A percentile compares a stretch with the other conserved stretches of the same genome.
Evolutionary conservation across 1,284 basidiomycete genomes (phyloP).

Genomic region (Ceratobasidium theobromae): DNA sequence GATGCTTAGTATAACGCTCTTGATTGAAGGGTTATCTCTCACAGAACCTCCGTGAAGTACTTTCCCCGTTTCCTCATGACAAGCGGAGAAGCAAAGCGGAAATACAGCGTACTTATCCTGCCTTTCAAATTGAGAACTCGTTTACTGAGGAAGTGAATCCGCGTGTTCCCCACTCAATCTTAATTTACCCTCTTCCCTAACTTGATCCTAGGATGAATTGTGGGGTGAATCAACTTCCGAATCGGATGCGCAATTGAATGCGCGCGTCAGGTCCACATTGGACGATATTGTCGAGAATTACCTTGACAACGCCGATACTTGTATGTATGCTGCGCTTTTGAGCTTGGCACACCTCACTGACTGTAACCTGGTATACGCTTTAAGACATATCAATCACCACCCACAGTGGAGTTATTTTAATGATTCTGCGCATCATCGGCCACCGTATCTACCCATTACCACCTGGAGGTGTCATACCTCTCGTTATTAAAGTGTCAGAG

Average conservation of each 20-base stretch:
- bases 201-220: conserved; percentile 48
- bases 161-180: neutral
- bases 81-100: conserved; percentile 58
- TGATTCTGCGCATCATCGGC: conserved; percentile 25
- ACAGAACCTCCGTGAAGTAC: conserved; percentile 66
- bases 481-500: conserved; percentile 20
- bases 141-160: conserved; percentile 63
- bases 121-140: conserved; percentile 61
- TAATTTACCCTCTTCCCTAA: conserved; percentile 5
- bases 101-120: conserved; percentile 60
- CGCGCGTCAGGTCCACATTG: conserved; percentile 55
- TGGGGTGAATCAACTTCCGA: conserved; percentile 71
- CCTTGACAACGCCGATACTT: conserved; percentile 48
- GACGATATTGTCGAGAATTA: conserved; percentile 57
- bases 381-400: conserved; percentile 16
- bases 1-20: too few relatives aligned
- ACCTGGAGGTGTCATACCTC: conserved; percentile 9
- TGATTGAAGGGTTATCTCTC: too few relatives aligned
- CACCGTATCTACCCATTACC: conserved; percentile 11
- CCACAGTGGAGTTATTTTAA: conserved; percentile 10
- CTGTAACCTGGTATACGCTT: neutral
- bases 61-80: conserved; percentile 75
- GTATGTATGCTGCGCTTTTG: conserved; percentile 46
- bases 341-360: neutral
- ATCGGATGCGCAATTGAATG: conserved; percentile 55